A percentile compares a stretch with the other conserved stretches of the same genome.
Evolutionary conservation across 2,329 filamentous ascomycete species (phyloP).

Genomic region (Fusarium siculi): DNA sequence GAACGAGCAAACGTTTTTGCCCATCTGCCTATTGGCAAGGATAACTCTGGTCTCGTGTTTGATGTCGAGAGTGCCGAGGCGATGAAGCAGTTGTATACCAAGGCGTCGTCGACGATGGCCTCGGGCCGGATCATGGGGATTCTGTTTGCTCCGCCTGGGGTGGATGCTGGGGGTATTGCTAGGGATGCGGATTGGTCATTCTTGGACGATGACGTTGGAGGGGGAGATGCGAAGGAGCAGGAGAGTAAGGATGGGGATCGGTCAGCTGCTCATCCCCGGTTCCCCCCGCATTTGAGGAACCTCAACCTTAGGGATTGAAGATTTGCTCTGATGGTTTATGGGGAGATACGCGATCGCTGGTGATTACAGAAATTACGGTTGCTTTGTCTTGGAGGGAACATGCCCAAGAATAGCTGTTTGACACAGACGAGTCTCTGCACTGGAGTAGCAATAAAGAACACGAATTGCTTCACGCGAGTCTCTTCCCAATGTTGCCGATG

Average conservation of each 20-base stretch:
- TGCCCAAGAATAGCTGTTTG: not conserved
- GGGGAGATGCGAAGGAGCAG: not conserved
- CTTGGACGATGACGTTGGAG: not conserved
- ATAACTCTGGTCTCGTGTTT: constrained; percentile 14
- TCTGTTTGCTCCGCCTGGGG: constrained; percentile 11
- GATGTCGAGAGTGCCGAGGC: not conserved
- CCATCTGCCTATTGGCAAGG: not conserved
- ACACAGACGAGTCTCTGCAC: not conserved
- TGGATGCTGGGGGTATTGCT: not conserved
- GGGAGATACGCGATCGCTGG: not conserved
- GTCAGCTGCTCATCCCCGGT: not conserved
- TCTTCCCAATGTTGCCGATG: accelerated
- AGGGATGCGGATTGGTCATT: constrained; percentile 18
- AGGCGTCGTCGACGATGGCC: not conserved
- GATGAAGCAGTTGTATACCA: not conserved
- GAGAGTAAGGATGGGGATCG: not conserved
- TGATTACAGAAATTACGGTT: not conserved
- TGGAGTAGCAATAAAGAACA: not conserved
- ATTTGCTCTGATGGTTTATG: not conserved
- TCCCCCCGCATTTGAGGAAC: not conserved
- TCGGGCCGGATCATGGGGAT: constrained; percentile 12
- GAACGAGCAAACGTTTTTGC: constrained; percentile 5
- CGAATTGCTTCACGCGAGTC: not conserved
- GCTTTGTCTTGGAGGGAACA: not conserved
- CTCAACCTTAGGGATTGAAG: not conserved